These are phyloP conservation scores for Ustilago hordei DNA, from an alignment of 1,284 basidiomycete genomes.

Conservation along the genomic window DNA sequence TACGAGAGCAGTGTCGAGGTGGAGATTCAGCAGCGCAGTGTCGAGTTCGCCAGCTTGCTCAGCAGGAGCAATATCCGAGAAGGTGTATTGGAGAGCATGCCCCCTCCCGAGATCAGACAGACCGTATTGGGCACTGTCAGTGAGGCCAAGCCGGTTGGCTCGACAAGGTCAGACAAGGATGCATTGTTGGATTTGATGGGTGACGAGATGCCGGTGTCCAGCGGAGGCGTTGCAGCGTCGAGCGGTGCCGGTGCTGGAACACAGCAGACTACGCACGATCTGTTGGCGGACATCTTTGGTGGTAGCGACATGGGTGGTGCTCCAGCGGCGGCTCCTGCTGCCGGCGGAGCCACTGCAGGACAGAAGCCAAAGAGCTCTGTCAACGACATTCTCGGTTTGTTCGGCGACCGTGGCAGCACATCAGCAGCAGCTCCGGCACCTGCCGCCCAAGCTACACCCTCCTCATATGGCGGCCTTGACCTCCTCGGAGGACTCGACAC, in stretches of 20 bases:
- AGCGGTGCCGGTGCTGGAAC: conserved; percentile 8
- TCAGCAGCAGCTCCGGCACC: conserved; percentile 65
- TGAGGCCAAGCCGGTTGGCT: conserved; percentile 64
- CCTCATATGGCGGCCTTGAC: conserved; percentile 56
- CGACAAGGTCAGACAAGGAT: conserved; percentile 60
- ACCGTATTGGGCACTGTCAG: conserved; percentile 64
- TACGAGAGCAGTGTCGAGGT: conserved; percentile 85
- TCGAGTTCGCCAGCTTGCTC: conserved; percentile 91
- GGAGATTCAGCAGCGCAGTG: conserved; percentile 93
- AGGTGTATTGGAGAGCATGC: conserved; percentile 98
- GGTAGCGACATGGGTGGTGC: conserved; percentile 70
- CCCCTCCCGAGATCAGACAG: conserved; percentile 86
- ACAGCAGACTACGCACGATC: conserved; percentile 82
- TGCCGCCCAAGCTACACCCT: conserved; percentile 22
- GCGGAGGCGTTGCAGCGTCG: conserved; percentile 14
- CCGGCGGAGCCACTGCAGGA: conserved; percentile 28
- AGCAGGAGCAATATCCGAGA: conserved; percentile 77
- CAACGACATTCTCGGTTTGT: conserved; percentile 91
- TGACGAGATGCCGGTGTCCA: conserved; percentile 54
- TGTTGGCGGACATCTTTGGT: conserved; percentile 94
- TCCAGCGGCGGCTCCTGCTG: conserved; percentile 68
- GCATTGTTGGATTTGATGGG: conserved; percentile 63
- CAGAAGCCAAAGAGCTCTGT: conserved; percentile 75
- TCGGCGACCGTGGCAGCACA: conserved; percentile 73
- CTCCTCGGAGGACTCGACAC: conserved; percentile 60